Conservation (phyloP, 2,329 filamentous ascomycete genomes). For the Talaromyces funiculosus region DNA sequence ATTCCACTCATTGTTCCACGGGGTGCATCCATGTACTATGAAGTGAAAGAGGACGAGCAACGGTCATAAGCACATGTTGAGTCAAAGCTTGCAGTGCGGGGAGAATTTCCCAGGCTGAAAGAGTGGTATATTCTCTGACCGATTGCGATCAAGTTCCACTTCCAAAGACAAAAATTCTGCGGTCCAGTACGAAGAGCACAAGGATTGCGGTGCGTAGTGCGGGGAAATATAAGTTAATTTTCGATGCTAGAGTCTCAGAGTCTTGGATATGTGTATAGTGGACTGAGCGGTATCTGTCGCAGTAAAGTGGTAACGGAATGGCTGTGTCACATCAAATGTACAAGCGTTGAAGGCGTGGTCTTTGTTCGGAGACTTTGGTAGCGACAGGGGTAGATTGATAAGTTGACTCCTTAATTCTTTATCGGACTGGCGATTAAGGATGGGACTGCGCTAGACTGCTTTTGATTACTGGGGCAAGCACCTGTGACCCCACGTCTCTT, state of each 20-base stretch:
- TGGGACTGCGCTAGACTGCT: background rate
- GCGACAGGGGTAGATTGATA: background rate
- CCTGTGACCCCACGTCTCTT: slow-evolving; percentile 5
- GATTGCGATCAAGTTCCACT: background rate
- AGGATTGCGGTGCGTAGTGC: background rate
- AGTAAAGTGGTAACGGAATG: background rate
- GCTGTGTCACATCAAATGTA: background rate
- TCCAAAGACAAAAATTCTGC: background rate
- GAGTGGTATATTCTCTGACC: background rate
- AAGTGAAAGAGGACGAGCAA: background rate
- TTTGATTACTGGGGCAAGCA: background rate
- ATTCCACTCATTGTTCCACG: slow-evolving; percentile 13
- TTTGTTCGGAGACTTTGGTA: background rate
- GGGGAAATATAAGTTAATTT: background rate
- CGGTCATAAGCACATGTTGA: background rate
- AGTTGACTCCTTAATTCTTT: background rate
- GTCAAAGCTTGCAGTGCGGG: background rate
- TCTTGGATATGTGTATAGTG: background rate
- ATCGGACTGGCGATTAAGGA: background rate
- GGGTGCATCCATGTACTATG: background rate
- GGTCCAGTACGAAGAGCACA: background rate
- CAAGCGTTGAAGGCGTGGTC: background rate
- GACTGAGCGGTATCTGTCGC: background rate
- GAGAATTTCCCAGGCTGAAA: background rate
- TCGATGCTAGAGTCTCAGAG: background rate